These are phyloP conservation scores for Calonectria multiphialidica DNA, from an alignment of 2,329 filamentous ascomycete species.

Conservation along the genomic window DNA sequence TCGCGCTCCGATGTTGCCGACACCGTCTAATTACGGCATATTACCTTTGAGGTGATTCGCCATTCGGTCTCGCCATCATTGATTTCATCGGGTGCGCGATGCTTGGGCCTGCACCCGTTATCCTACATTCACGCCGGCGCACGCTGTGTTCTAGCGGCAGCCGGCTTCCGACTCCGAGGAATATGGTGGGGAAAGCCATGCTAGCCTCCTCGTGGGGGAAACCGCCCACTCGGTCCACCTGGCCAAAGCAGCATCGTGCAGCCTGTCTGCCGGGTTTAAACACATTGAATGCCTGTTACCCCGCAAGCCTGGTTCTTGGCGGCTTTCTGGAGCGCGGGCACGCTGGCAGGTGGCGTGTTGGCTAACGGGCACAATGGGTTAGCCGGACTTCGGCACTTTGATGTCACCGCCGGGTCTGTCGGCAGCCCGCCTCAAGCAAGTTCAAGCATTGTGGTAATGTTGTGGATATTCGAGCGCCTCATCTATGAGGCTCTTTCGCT, in stretches of 20 bases:
- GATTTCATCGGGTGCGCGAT: neutral
- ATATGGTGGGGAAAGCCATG: neutral
- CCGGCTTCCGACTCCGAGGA: constrained; percentile 6
- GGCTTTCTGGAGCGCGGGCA: neutral
- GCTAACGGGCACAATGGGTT: neutral
- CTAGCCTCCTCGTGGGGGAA: neutral
- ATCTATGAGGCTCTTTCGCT: neutral
- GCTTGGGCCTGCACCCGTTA: neutral
- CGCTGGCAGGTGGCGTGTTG: neutral
- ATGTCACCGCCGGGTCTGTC: neutral
- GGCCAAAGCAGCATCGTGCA: neutral
- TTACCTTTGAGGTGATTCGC: neutral
- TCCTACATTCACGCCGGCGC: neutral
- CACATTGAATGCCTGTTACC: neutral
- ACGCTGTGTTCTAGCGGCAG: neutral
- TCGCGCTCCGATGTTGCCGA: neutral
- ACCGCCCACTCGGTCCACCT: neutral
- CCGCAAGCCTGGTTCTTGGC: neutral
- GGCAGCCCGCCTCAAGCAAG: neutral
- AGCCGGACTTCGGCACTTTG: neutral
- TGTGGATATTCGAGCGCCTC: neutral
- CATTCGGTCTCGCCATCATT: neutral
- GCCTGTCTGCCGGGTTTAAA: neutral
- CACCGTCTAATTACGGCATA: neutral
- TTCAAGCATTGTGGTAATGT: neutral